Evolutionary conservation across 192 early-diverging fungal species (phyloP).

Genomic region (Backusella liffmaniae): DNA sequence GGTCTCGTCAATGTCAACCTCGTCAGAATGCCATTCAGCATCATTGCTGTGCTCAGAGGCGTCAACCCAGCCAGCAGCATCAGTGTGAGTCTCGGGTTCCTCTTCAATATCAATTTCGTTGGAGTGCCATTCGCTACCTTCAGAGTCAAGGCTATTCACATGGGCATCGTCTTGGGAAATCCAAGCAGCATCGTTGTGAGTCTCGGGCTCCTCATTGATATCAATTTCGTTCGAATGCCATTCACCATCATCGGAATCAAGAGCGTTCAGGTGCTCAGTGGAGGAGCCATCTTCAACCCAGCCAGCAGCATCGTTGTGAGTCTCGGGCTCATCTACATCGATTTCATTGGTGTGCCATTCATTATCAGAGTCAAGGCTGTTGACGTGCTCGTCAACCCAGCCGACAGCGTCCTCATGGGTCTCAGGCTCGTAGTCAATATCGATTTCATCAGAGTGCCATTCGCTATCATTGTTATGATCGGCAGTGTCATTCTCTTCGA

Average conservation of each 20-base stretch:
- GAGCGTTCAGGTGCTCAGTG: not conserved
- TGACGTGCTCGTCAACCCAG: not conserved
- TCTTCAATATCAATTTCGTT: not conserved
- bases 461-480: not conserved
- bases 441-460: not conserved
- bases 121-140: not conserved
- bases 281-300: not conserved
- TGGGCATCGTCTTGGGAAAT: not conserved
- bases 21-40: constrained; percentile 2
- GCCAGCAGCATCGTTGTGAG: not conserved
- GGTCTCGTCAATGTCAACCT: not conserved
- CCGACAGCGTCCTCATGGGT: not conserved
- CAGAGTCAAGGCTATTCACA: not conserved
- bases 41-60: not conserved
- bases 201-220: not conserved
- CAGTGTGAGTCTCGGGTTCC: not conserved
- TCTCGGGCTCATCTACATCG: not conserved
- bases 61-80: not conserved
- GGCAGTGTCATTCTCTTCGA: not conserved
- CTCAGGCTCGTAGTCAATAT: not conserved
- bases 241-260: not conserved
- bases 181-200: not conserved
- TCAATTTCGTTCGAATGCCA: constrained; percentile 9
- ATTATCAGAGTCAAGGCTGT: not conserved
- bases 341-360: not conserved